Conservation (phyloP, 2,329 filamentous ascomycete species). For the Aspergillus quadricinctus region DNA sequence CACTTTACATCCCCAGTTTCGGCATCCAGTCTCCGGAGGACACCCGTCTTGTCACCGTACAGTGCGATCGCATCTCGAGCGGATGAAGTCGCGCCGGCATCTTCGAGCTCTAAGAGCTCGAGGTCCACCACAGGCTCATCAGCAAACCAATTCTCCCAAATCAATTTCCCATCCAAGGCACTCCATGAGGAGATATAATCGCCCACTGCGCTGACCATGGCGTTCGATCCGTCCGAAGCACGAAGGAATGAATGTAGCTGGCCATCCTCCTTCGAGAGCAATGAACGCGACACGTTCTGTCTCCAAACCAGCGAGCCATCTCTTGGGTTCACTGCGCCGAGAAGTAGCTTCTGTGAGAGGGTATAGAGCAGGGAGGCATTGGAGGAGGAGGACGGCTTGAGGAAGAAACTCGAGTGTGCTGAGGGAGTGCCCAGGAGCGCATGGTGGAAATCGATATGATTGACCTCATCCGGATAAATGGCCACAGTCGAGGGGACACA, state of each 20-base stretch:
- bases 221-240: slow-evolving; percentile 73
- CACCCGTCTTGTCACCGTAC: slow-evolving; percentile 52
- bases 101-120: slow-evolving; percentile 70
- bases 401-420: slow-evolving; percentile 86
- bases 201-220: slow-evolving; percentile 69
- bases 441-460: slow-evolving; percentile 88
- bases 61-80: slow-evolving; percentile 64
- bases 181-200: slow-evolving; percentile 74
- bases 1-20: slow-evolving; percentile 69
- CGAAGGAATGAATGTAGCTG: slow-evolving; percentile 49
- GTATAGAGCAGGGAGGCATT: slow-evolving; percentile 90
- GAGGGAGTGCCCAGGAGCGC: slow-evolving; percentile 80
- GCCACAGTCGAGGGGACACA: slow-evolving; percentile 55
- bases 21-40: slow-evolving; percentile 68
- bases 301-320: slow-evolving; percentile 84
- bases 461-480: slow-evolving; percentile 87
- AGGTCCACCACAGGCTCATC: slow-evolving; percentile 48
- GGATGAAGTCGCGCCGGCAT: slow-evolving; percentile 44
- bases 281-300: slow-evolving; percentile 60
- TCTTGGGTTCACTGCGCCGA: slow-evolving; percentile 85
- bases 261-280: slow-evolving; percentile 12
- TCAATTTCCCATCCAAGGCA: slow-evolving; percentile 71
- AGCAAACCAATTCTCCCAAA: slow-evolving; percentile 65
- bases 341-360: slow-evolving; percentile 73
- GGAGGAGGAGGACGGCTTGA: slow-evolving; percentile 74